Conservation (phyloP, 1,284 basidiomycete genomes). For the Leccinum pachyderme region DNA sequence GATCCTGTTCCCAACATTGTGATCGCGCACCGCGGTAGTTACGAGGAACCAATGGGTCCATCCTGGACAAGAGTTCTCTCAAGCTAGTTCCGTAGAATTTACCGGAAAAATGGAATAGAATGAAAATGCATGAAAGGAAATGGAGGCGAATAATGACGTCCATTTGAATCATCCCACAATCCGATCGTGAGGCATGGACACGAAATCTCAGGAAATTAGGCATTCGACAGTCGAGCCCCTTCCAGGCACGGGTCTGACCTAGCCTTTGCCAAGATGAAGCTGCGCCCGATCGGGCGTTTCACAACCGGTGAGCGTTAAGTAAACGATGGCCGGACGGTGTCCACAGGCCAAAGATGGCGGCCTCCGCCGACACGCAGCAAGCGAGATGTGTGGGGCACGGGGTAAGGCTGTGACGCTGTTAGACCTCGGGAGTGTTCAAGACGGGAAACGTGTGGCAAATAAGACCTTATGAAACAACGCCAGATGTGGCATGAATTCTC, state of each 20-base stretch:
- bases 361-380: conserved; percentile 22
- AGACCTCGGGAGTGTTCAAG: conserved; percentile 1
- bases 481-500: neutral
- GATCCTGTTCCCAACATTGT: neutral
- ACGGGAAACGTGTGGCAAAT: conserved; percentile 8
- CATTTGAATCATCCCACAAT: neutral
- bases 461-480: conserved; percentile 5
- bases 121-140: neutral
- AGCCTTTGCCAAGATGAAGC: conserved; percentile 3
- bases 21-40: neutral
- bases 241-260: conserved; percentile 17
- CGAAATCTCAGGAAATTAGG: neutral
- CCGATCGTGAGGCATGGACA: neutral
- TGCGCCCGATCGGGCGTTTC: conserved; percentile 7
- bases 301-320: neutral
- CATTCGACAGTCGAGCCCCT: neutral
- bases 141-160: neutral
- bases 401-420: conserved; percentile 24
- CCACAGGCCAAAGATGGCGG: conserved; percentile 25
- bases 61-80: neutral
- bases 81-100: neutral
- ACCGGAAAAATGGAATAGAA: neutral
- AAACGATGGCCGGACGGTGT: neutral
- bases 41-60: neutral
- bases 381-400: conserved; percentile 25